Evolutionary conservation across 345 rosid genomes (phyloP).

Genomic region (Camelina laxa): DNA sequence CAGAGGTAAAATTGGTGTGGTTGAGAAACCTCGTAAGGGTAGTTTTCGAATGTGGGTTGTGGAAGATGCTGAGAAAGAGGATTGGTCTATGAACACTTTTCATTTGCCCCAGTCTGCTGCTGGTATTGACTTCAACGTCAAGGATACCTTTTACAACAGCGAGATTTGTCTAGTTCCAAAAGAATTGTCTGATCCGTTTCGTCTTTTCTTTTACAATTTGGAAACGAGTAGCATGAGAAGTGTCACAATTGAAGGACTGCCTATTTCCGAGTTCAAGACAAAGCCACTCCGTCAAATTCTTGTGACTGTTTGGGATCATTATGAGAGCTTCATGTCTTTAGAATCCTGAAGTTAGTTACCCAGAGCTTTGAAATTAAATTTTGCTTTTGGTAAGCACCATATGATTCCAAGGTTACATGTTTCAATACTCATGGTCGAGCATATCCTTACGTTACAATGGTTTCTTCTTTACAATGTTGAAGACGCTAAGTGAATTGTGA

Average conservation of each 20-base stretch:
- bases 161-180: conserved; percentile 21
- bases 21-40: conserved; percentile 20
- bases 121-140: conserved; percentile 5
- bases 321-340: neutral
- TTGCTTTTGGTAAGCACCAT: too few relatives aligned
- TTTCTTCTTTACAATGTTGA: too few relatives aligned
- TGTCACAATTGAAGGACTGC: neutral
- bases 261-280: neutral
- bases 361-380: too few relatives aligned
- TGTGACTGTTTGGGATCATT: conserved; percentile 13
- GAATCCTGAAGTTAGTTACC: neutral
- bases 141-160: neutral
- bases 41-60: conserved; percentile 20
- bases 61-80: conserved; percentile 4
- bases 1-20: conserved; percentile 20
- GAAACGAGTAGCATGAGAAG: neutral
- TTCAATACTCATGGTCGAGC: too few relatives aligned
- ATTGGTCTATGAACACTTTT: conserved; percentile 4
- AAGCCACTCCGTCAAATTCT: neutral
- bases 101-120: neutral
- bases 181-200: neutral
- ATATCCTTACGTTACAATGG: too few relatives aligned
- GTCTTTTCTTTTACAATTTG: conserved; percentile 24
- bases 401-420: too few relatives aligned
- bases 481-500: too few relatives aligned